Conservation (phyloP, 441 rosid genomes). For the Populus hybrid region DNA sequence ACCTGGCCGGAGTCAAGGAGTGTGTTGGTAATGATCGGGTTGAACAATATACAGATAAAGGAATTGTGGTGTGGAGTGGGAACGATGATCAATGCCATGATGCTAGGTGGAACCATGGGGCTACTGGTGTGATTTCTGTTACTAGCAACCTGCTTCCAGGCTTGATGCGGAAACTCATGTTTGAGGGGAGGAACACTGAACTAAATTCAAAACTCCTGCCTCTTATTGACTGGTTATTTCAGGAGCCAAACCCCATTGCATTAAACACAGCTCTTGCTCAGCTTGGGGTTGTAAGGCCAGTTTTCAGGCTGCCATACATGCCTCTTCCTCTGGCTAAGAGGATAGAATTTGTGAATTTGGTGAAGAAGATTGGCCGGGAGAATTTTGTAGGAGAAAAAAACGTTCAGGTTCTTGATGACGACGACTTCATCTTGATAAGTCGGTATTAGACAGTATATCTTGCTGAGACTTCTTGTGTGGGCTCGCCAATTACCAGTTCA, state of each 20-base stretch:
- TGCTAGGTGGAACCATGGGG: conserved; percentile 70
- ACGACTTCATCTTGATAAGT: conserved; percentile 62
- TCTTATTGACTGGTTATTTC: conserved; percentile 69
- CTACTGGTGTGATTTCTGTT: conserved; percentile 77
- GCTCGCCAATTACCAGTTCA: background rate
- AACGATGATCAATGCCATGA: conserved; percentile 88
- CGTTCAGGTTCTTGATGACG: conserved; percentile 70
- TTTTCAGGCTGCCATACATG: conserved; percentile 76
- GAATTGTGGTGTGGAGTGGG: conserved; percentile 80
- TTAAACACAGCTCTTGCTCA: conserved; percentile 87
- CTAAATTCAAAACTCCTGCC: conserved; percentile 69
- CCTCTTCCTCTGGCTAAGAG: conserved; percentile 68
- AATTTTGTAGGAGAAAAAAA: conserved; percentile 71
- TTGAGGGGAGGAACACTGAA: conserved; percentile 54
- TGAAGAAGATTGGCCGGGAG: conserved; percentile 62
- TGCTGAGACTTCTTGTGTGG: background rate
- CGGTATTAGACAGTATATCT: conserved; percentile 42
- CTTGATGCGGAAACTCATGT: conserved; percentile 62
- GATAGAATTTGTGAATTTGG: conserved; percentile 67
- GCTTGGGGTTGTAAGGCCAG: conserved; percentile 79
- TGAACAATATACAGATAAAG: conserved; percentile 53
- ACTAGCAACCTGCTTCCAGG: conserved; percentile 72
- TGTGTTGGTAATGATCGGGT: conserved; percentile 76
- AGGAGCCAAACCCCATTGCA: conserved; percentile 78
- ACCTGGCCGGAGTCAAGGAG: conserved; percentile 79